Percentiles rank a stretch among this genome's conserved stretches.
Evolutionary conservation across 257 asterid genomes (phyloP).

Genomic region (Ligustrum vulgare): DNA sequence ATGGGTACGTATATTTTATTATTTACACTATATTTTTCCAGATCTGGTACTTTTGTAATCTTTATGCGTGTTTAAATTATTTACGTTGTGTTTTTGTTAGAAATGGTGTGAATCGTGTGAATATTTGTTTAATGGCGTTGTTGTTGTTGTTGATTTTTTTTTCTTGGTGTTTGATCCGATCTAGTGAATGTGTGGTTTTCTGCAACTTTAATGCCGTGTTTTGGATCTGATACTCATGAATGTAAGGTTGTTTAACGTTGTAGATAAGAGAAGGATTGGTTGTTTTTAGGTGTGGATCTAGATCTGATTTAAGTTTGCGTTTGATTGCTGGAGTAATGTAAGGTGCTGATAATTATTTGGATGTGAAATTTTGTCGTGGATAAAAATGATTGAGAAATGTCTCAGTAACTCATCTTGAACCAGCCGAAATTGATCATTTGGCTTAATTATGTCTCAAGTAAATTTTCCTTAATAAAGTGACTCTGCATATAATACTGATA

Average conservation of each 20-base stretch:
- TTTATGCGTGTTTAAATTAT: not conserved
- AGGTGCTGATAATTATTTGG: too few species aligned
- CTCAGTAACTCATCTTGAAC: not conserved
- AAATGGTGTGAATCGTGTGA: not conserved
- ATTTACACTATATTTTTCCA: not conserved
- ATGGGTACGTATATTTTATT: constrained; percentile 50
- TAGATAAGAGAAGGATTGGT: not conserved
- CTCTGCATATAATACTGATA: not conserved
- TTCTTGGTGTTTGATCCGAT: not conserved
- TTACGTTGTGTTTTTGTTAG: not conserved
- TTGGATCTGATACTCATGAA: not conserved
- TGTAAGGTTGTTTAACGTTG: not conserved
- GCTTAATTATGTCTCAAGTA: not conserved
- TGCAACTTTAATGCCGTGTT: not conserved
- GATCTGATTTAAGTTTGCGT: not conserved
- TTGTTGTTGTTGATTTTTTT: too few species aligned
- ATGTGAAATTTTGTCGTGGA: not conserved
- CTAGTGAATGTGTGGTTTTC: not conserved
- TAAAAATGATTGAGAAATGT: not conserved
- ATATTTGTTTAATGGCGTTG: not conserved
- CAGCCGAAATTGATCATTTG: not conserved
- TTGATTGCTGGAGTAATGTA: too few species aligned
- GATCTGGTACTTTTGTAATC: not conserved
- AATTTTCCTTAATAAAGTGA: too few species aligned
- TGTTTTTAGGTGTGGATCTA: not conserved